These are phyloP conservation scores for Leishmania martiniquensis DNA, from an alignment of 208 protist species.

Conservation along the genomic window DNA sequence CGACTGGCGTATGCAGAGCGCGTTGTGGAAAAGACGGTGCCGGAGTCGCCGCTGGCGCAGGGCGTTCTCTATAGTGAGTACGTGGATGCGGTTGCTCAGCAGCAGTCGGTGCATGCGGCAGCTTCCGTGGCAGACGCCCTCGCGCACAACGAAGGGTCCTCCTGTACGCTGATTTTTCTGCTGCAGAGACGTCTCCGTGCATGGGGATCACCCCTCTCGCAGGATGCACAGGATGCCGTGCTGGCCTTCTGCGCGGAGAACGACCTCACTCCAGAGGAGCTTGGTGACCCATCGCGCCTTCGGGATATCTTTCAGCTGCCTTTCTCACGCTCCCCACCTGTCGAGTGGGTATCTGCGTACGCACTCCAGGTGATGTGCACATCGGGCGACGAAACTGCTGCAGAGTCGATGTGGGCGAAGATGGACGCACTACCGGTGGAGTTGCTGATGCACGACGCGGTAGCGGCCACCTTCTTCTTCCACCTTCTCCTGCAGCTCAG, in stretches of 20 bases:
- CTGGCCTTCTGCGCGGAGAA: constrained; percentile 6
- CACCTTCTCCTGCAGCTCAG: constrained; percentile 25
- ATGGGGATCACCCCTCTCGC: constrained; percentile 6
- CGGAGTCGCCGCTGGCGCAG: constrained; percentile 37
- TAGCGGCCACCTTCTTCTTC: constrained; percentile 24
- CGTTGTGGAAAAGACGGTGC: constrained; percentile 51
- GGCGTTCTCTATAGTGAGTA: constrained; percentile 55
- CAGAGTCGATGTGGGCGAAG: constrained; percentile 2
- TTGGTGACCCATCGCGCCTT: constrained; percentile 26
- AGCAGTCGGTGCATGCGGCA: constrained; percentile 39
- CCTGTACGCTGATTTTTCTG: constrained; percentile 41
- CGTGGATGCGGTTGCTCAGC: constrained; percentile 31
- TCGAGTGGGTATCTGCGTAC: constrained; percentile 33
- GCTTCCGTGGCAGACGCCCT: constrained; percentile 29
- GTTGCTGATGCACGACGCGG: constrained; percentile 17
- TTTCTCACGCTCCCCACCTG: constrained; percentile 8
- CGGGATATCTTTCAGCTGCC: constrained; percentile 1
- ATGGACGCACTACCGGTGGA: constrained; percentile 23
- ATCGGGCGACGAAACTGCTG: neutral
- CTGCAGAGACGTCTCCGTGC: constrained; percentile 18
- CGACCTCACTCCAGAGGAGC: constrained; percentile 29
- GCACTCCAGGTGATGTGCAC: constrained; percentile 1
- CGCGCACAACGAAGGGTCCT: constrained; percentile 5
- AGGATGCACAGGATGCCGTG: neutral
- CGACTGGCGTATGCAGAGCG: constrained; percentile 47